Base-by-base conservation (phyloP, 805 yeast genomes). In the Pichia scutulata region DNA sequence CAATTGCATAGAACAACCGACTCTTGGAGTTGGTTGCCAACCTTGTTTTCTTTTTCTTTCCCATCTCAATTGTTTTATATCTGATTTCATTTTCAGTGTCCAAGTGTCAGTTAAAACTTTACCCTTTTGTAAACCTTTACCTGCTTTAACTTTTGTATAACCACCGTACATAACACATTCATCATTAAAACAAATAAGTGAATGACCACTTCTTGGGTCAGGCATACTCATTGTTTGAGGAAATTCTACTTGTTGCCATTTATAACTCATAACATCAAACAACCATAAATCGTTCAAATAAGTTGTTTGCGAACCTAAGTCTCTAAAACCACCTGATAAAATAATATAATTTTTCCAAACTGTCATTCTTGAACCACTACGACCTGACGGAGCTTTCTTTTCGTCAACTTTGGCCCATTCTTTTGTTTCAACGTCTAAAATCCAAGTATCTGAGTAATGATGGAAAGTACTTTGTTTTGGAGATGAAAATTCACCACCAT, bases 381-480 rank as follows among this genome's bases (percentile, higher is more conserved):
- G 75, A 0, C 96, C 85, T 14, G 83, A 72, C 4, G 98, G 98
- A 1, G 82, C 83, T 24, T 39, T 50, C 56, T 85, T 84, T 39
- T 71, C 70, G 50, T 92, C 98, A 6, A 89, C 70, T 61, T 90
- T 89, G 22, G 86, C 74, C 98, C 98, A 92, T 67, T 89, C 96
- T 60, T 86, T 89, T 18, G 84, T 73, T 30, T 76, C 80, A 1
- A 90, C 78, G 60, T 93, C 98, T 52, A 92, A 71, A 44, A 92
- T 75, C 99, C 99, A 92, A 4, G 97, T 85, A 63, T 92, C 99
- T 18, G 96, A 92, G 65, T 88, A 92, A 67, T 92, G 99, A 65
- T 93, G 93, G 67, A 92, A 92, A 0, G 97, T 89, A 46, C 88
- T 81, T 66, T 92, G 99, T 60, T 92, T 92, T 4, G 98, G 98